Evolutionary conservation across 2,329 filamentous ascomycete genomes (phyloP), one percentile per base, ranked within the genome.

Genomic region (Colletotrichum sp.): DNA sequence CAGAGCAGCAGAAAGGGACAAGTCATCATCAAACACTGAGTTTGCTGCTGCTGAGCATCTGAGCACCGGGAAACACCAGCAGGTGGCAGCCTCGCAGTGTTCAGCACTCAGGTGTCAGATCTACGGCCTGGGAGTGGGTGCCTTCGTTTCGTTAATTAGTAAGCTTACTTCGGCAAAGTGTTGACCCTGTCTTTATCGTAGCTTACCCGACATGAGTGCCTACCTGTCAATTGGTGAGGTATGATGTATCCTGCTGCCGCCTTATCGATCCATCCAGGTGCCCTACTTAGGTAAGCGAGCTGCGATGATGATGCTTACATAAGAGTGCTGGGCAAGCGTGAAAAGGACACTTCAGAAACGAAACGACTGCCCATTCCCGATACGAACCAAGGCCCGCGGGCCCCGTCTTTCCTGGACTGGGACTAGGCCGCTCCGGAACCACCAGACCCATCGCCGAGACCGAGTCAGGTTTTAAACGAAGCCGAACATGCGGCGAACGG

Each of bases 401-500:
- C 55, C 24, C 69, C 69, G 69, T 75, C 56, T 73, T 64, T 48
- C 43, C 69, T 73, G 56, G 26, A 73, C 58, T 63, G 26, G 63
- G 43, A 63, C 63, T 75, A 75, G 73, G 70, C 73, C 64, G 69
- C 26, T 75, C 73, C 73, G 73, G 73, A 67, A 52, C 73, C 58
- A 67, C 48, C 48, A 55, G 30, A 48, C 36, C 30, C 56, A 64
- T 73, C 70, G 63, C 69, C 69, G 73, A 75, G 48, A 68, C 73
- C 73, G 73, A 75, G 73, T 75, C 69, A 75, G 58, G 32, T 26
- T 68, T 69, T 43, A 43, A 69, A 64, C 48, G 70, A 63, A 68
- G 69, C 59, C 43, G 58, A 61, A 73, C 21, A 16, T 64, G 34
- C 73, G 73, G 73, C 52, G 43, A 32, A 32, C 69, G 34, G 63